phyloP scores from a whole-genome alignment of 169 alveolate species.

The Eimeria necatrix region DNA sequence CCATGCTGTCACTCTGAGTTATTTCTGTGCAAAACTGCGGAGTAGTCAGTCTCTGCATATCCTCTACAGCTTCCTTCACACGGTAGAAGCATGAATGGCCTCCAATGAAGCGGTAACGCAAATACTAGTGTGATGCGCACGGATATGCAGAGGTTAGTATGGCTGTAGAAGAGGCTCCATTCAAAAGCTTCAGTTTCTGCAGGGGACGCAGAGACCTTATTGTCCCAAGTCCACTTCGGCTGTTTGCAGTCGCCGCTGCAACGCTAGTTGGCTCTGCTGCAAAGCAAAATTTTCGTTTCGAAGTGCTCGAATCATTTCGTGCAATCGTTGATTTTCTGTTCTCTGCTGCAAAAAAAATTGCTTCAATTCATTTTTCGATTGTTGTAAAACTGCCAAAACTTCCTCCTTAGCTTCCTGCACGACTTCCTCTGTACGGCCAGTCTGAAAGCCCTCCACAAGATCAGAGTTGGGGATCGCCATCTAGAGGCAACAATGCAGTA shows the following conservation, averaged over 20 bases:
- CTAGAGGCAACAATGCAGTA: neutral
- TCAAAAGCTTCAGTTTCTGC: no score
- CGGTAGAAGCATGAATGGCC: no score
- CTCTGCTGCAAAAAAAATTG: slow-evolving; percentile 79
- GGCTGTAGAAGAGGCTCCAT: no score
- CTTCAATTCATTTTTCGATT: slow-evolving; percentile 77
- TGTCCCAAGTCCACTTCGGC: slow-evolving; percentile 82
- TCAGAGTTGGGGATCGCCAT: neutral
- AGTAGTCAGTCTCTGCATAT: no score
- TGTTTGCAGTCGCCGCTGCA: slow-evolving; percentile 79
- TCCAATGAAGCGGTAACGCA: no score
- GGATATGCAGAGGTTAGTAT: no score
- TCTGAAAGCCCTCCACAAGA: neutral
- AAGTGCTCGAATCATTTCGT: slow-evolving; percentile 78
- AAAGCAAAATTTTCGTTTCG: slow-evolving; percentile 80
- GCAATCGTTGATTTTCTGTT: slow-evolving; percentile 77
- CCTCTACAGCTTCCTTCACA: no score
- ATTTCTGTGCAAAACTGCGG: no score
- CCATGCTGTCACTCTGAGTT: no score
- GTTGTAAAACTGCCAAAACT: slow-evolving; percentile 68
- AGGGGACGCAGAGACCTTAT: neutral
- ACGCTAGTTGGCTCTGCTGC: slow-evolving; percentile 80
- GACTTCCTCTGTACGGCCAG: slow-evolving; percentile 70
- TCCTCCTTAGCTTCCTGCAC: slow-evolving; percentile 79
- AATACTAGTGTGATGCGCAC: no score